Base-by-base conservation (phyloP, 2,329 filamentous ascomycete species). In the Immersiporthe knoxdaviesiana region DNA sequence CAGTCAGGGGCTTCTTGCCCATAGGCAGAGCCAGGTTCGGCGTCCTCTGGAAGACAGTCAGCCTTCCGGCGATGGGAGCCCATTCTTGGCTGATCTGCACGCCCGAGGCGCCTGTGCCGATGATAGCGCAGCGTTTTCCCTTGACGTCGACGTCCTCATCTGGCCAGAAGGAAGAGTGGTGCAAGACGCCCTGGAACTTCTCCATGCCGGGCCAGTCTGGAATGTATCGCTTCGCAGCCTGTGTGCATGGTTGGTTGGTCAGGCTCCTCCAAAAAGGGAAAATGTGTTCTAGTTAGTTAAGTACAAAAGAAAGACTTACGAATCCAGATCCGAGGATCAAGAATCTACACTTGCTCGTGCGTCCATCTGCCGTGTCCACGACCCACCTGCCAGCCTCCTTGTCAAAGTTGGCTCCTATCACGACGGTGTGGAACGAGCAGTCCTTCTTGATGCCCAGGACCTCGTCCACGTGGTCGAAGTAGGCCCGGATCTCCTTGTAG, bases 1-100 rank as follows among this genome's bases (percentile, higher is more conserved):
- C 78, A 0, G 81, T 83, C 37, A 90, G 78, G 0, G 78, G 54
- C 2, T 80, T 78, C 68, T 84, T 83, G 2, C 83, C 81, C 87
- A 92, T 90, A 0, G 89, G 88, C 0, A 91, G 73, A 0, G 87
- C 87, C 8, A 90, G 79, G 69, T 91, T 92, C 0, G 90, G 90
- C 0, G 88, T 91, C 14, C 90, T 84, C 73, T 91, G 88, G 76
- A 91, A 91, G 47, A 92, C 86, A 2, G 79, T 83, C 32, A 92
- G 72, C 1, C 84, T 77, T 7, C 80, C 82, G 0, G 84, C 87
- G 16, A 81, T 75, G 2, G 84, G 84, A 1, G 84, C 86, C 77
- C 85, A 86, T 66, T 87, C 88, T 72, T 92, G 89, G 0, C 85
- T 83, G 58, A 90, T 85, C 73, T 91, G 89, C 1, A 91, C 84